Evolutionary conservation across 2,329 filamentous ascomycete genomes (phyloP), one percentile per base, ranked within the genome.

Genomic region (Colletotrichum incanum): DNA sequence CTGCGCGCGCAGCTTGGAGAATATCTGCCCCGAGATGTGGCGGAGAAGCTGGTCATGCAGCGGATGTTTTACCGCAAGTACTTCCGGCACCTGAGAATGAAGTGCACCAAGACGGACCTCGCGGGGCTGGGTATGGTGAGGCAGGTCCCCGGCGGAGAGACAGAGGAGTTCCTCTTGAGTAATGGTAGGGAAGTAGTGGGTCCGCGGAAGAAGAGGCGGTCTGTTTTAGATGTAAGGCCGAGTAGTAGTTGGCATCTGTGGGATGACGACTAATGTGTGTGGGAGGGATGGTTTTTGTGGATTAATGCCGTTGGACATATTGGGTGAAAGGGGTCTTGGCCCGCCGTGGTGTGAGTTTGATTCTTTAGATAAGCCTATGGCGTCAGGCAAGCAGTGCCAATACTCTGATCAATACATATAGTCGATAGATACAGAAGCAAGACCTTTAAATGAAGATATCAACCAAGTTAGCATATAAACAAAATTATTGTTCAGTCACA

Each of bases 11-110:
- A 72, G 26, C 59, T 73, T 7, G 63, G 60, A 1, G 72, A 71
- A 0, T 72, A 72, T 9, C 49, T 73, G 14, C 68, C 72, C 12
- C 28, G 60, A 14, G 26, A 41, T 8, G 72, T 71, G 6, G 63
- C 68, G 8, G 50, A 58, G 11, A 50, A 49, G 2, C 41, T 73
- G n/a, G 69, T 72, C n/a, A 71, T 73, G 72, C 72, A 73, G 49
- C 45, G 72, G 4, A 72, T 73, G 72, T 73, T 72, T 23, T 72
- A 73, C 49, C 72, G 72, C 52, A 73, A 73, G 47, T 72, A 72
- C 47, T 73, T 73, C 54, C 68, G 68, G 7, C 72, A 73, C 54
- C 31, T 73, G 37, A 28, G 64, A 34, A 73, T 73, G 72, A 68
- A 71, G 59, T 73, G 72, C 59, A 68, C 69, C 11, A 73, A 73